phyloP scores from a whole-genome alignment of 768 basidiomycete genomes.

The Naganishia vishniacii region DNA sequence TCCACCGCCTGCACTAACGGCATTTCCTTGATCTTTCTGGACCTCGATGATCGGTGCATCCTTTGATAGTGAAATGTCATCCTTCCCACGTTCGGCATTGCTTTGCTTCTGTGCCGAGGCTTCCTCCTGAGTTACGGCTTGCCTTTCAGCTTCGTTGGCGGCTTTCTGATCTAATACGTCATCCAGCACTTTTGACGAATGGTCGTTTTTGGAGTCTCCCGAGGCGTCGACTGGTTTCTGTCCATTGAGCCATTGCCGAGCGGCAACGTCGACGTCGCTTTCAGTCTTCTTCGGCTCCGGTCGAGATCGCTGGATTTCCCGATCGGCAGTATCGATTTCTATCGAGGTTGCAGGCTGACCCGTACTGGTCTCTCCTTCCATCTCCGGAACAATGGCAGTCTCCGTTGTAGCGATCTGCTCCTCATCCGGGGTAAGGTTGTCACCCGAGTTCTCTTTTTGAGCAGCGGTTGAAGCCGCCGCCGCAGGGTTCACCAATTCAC shows the following conservation, averaged over 20 bases:
- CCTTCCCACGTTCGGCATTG: neutral
- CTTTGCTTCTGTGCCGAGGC: neutral
- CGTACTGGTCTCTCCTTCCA: no score
- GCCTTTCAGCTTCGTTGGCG: slow-evolving; percentile 3
- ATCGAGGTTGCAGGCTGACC: neutral
- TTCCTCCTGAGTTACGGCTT: neutral
- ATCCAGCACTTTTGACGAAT: slow-evolving; percentile 7
- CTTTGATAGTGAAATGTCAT: neutral
- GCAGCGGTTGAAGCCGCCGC: no score
- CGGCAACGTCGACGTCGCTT: slow-evolving; percentile 6
- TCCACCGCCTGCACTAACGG: neutral
- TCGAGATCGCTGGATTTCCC: neutral
- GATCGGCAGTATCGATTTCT: neutral
- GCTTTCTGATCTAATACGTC: neutral
- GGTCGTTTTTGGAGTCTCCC: neutral
- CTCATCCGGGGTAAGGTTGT: no score
- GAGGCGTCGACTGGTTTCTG: slow-evolving; percentile 8
- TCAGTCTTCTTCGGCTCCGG: slow-evolving; percentile 11
- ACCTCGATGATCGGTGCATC: neutral
- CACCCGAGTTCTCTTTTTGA: no score
- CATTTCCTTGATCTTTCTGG: slow-evolving; percentile 9
- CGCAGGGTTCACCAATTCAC: no score
- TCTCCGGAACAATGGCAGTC: no score
- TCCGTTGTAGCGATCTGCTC: no score
- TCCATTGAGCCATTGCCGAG: slow-evolving; percentile 14